Base-by-base conservation (phyloP, 352 stramenopile species). In the Sclerospora graminicola region DNA sequence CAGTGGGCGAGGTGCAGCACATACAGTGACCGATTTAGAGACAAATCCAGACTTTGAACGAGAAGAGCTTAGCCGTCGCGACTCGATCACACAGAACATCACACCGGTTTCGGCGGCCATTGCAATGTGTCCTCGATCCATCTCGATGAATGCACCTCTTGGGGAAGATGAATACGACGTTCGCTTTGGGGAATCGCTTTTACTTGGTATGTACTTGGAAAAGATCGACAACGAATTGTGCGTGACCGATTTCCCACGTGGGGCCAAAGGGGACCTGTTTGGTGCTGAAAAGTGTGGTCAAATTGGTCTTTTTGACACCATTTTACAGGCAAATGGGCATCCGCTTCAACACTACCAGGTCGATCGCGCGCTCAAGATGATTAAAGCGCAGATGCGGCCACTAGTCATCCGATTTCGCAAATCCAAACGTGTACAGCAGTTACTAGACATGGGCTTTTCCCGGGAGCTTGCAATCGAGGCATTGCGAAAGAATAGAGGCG, bases 331-430 rank as follows among this genome's bases (percentile, higher is more conserved):
- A 20, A 90, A 90, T 21, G 79, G 79, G 26, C 79, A 90, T 39
- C 74, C 75, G 21, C 60, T 90, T 30, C 73, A 87, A 45, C 79
- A 90, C 39, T 90, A 90, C 48, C 65, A 82, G 20, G 76, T 89
- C 27, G 76, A 90, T 36, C 72, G 79, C 21, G 79, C 76, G 2
- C 55, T 90, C 26, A 88, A 90, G 54, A 85, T 90, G 73, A 85
- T 90, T 46, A 86, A 87, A 46, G 79, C 67, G 26, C 79, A 90
- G 55, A 74, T 54, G 5, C 70, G 79, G 21, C 79, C 79, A 40
- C 67, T 90, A 21, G 45, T 86, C n/a, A 69, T 90, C 43, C 79
- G 79, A 3, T 89, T 90, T 53, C 61, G 73, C 15, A 65, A 69
- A 29, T 90, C 79, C 13, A 58, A 57, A 31, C 76, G 74, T 27